phyloP scores from a whole-genome alignment of 1,139 yeast genomes.

The Saccharomycopsis hybrid region DNA sequence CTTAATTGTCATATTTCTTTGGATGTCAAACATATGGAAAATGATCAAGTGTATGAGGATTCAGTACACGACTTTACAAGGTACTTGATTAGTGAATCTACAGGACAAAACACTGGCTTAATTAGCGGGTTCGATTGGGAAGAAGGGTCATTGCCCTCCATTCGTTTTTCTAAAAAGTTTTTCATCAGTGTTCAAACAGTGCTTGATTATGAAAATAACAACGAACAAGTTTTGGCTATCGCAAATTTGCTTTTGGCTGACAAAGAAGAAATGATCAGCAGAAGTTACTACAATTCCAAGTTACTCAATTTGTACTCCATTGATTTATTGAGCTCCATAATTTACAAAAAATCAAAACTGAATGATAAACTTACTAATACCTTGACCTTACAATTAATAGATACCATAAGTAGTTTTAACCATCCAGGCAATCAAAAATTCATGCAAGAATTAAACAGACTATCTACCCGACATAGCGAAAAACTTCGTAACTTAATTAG shows the following conservation, averaged over 20 bases:
- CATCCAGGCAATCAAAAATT: too few species aligned
- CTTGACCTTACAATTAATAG: constrained; percentile 7
- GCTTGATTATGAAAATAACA: too few species aligned
- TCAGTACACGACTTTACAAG: not conserved
- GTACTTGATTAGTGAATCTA: constrained; percentile 9
- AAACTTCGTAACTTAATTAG: too few species aligned
- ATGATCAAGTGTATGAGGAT: too few species aligned
- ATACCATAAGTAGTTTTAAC: constrained; percentile 1
- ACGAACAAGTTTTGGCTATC: not conserved
- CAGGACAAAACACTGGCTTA: constrained; percentile 10
- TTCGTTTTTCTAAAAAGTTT: not conserved
- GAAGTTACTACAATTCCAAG: constrained; percentile 12
- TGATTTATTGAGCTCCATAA: constrained; percentile 7
- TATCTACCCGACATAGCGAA: too few species aligned
- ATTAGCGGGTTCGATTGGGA: constrained; percentile 13
- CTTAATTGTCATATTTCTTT: too few species aligned
- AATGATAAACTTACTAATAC: constrained; percentile 5
- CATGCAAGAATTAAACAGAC: too few species aligned
- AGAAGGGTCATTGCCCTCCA: not conserved
- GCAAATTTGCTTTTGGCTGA: not conserved
- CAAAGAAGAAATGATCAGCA: not conserved
- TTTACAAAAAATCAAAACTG: constrained; percentile 11
- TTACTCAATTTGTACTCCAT: constrained; percentile 11
- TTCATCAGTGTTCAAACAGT: too few species aligned
- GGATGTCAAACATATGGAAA: too few species aligned